A percentile compares a stretch with the other conserved stretches of the same genome.
These are phyloP conservation scores for Echinochloa phyllopogon DNA, from an alignment of 176 grass and related monocot species.

Conservation along the genomic window DNA sequence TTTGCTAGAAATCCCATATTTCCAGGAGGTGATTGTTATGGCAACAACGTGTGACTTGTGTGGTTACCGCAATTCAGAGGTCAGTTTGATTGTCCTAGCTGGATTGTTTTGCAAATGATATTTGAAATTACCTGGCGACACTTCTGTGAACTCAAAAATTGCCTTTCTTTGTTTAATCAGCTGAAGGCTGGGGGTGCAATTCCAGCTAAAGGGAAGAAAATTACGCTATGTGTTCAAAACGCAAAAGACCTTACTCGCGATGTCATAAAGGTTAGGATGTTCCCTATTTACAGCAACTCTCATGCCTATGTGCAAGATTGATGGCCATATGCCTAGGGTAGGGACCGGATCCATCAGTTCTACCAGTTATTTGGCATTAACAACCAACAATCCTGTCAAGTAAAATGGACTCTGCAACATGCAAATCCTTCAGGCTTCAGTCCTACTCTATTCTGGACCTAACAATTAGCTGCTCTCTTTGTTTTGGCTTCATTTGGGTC, in stretches of 20 bases:
- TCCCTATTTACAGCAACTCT: conserved; percentile 12
- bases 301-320: not conserved
- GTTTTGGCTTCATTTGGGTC: not conserved
- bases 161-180: conserved; percentile 56
- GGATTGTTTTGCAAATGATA: conserved; percentile 5
- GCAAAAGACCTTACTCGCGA: conserved; percentile 85
- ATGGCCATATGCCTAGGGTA: conserved; percentile 1
- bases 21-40: conserved; percentile 92
- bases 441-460: not conserved
- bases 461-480: not conserved
- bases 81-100: conserved; percentile 39
- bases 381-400: not conserved
- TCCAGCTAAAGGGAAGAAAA: conserved; percentile 80
- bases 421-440: not conserved
- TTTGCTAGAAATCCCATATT: conserved; percentile 94
- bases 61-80: conserved; percentile 96
- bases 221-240: conserved; percentile 65
- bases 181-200: conserved; percentile 94
- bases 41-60: conserved; percentile 81
- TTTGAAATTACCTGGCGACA: not conserved
- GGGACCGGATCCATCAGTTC: not conserved
- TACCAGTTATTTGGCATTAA: not conserved
- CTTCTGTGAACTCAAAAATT: not conserved
- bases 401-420: not conserved
- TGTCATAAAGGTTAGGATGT: conserved; percentile 86